A percentile compares a stretch with the other conserved stretches of the same genome.
These are phyloP conservation scores for Gaeumannomyces sp. DNA, from an alignment of 2,329 filamentous ascomycete species.

Conservation along the genomic window DNA sequence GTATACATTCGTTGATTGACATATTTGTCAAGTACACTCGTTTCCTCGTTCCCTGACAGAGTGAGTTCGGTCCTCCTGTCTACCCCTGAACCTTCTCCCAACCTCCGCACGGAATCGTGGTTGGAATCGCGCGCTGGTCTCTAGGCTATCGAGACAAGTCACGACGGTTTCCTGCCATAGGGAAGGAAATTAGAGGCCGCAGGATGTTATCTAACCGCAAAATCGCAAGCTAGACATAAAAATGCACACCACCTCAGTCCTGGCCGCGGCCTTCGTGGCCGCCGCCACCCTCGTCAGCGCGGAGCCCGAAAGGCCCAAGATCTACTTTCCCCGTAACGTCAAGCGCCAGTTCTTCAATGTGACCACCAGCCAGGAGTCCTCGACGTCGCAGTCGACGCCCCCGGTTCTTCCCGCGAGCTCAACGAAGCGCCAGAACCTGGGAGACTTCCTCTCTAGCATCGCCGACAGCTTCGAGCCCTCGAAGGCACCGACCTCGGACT, in stretches of 20 bases:
- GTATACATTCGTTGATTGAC: constrained; percentile 44
- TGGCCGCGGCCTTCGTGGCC: constrained; percentile 44
- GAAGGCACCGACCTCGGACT: constrained; percentile 15
- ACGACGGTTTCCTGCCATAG: no score
- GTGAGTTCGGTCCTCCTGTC: constrained; percentile 26
- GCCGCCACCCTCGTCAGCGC: constrained; percentile 39
- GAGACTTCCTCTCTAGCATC: neutral
- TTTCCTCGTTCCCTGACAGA: constrained; percentile 43
- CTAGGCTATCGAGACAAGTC: no score
- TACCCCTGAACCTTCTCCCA: neutral
- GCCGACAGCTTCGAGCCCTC: neutral
- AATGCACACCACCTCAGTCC: constrained; percentile 45
- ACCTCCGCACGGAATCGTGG: neutral
- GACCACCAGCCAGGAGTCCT: constrained; percentile 24
- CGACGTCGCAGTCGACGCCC: neutral
- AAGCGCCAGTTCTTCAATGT: constrained; percentile 43
- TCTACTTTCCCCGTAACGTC: constrained; percentile 52
- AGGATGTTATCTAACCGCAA: neutral
- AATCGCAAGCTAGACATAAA: constrained; percentile 17
- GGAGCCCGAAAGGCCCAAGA: constrained; percentile 39
- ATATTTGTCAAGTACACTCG: constrained; percentile 54
- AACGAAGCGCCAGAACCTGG: neutral
- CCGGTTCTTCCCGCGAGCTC: constrained; percentile 3
- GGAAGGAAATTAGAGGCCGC: neutral
- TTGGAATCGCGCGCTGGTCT: no score